A percentile compares a stretch with the other conserved stretches of the same genome.
Conservation (phyloP, 2,329 filamentous ascomycete genomes). For the Cercospora brassicicola region DNA sequence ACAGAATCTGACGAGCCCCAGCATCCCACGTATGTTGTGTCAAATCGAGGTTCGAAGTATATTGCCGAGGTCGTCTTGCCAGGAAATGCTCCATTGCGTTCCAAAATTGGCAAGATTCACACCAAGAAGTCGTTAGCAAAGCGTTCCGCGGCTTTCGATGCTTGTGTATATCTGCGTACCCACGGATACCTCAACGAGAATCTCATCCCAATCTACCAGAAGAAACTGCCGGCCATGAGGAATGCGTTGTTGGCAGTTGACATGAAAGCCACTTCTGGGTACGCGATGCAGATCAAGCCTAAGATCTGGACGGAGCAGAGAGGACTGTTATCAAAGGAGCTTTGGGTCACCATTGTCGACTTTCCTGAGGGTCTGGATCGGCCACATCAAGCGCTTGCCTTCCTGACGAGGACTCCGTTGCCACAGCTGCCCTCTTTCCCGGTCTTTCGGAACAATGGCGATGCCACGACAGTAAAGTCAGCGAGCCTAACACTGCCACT, state of each 20-base stretch:
- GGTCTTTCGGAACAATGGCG: conserved; percentile 68
- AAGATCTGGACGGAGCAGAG: conserved; percentile 62
- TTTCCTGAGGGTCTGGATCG: conserved; percentile 62
- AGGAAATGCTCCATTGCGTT: conserved; percentile 68
- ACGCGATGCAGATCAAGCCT: conserved; percentile 78
- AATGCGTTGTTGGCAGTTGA: conserved; percentile 83
- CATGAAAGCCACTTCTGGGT: conserved; percentile 70
- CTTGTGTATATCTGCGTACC: conserved; percentile 68
- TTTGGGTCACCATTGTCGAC: conserved; percentile 64
- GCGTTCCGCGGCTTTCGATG: conserved; percentile 83
- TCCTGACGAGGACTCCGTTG: conserved; percentile 68
- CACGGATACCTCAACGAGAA: conserved; percentile 69
- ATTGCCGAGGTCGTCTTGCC: conserved; percentile 79
- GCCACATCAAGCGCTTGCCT: conserved; percentile 62
- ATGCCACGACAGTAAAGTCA: conserved; percentile 59
- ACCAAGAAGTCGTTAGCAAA: conserved; percentile 75
- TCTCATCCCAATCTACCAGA: conserved; percentile 71
- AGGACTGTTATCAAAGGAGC: conserved; percentile 48
- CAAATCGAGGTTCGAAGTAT: conserved; percentile 59
- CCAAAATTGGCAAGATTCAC: conserved; percentile 63
- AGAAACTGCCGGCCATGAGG: conserved; percentile 74
- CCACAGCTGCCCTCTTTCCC: conserved; percentile 67
- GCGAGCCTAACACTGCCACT: conserved; percentile 48
- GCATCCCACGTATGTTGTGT: conserved; percentile 63
- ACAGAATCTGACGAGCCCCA: conserved; percentile 51